Conservation (phyloP, 2,329 filamentous ascomycete species). For the Zalaria sp. region DNA sequence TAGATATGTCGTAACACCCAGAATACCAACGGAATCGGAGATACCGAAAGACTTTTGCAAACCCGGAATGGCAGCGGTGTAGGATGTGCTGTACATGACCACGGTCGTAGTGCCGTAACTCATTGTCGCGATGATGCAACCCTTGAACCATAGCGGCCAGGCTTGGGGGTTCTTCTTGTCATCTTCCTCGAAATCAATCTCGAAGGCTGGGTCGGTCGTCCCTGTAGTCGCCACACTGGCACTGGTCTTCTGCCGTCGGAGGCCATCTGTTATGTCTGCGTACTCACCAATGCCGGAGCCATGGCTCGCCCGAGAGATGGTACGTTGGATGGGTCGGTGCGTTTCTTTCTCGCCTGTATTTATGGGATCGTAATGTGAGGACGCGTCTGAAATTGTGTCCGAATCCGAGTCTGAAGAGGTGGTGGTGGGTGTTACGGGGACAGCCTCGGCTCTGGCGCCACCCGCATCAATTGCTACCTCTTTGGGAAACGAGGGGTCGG, state of each 20-base stretch:
- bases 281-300: background rate
- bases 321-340: background rate
- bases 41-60: constrained; percentile 54
- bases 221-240: constrained; percentile 5
- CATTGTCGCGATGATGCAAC: constrained; percentile 39
- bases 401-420: background rate
- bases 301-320: background rate
- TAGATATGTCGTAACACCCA: constrained; percentile 69
- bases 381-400: background rate
- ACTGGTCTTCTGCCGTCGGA: constrained; percentile 1
- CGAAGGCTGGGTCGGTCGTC: constrained; percentile 44
- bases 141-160: constrained; percentile 49
- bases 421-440: background rate
- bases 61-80: constrained; percentile 57
- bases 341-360: background rate
- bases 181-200: constrained; percentile 55
- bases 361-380: background rate
- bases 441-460: background rate
- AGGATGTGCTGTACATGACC: constrained; percentile 64
- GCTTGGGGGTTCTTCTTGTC: constrained; percentile 53
- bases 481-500: background rate
- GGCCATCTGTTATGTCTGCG: constrained; percentile 3
- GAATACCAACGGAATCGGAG: constrained; percentile 47
- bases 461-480: background rate
- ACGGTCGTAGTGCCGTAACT: constrained; percentile 40